A percentile compares a stretch with the other conserved stretches of the same genome.
These are phyloP conservation scores for Botrytis elliptica DNA, from an alignment of 2,329 filamentous ascomycete genomes.

Conservation along the genomic window DNA sequence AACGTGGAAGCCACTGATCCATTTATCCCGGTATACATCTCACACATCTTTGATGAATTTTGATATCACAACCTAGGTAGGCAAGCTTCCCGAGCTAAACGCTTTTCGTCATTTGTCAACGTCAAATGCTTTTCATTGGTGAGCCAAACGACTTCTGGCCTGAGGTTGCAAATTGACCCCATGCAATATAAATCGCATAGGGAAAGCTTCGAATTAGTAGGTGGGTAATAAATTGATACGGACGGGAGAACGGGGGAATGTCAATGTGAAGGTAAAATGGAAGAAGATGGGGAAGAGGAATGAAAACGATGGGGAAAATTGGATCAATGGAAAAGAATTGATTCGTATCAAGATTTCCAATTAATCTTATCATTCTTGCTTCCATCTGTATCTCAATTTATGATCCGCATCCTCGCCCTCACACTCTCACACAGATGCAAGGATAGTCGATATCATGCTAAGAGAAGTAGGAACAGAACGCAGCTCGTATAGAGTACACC, in stretches of 20 bases:
- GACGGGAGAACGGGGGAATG: background rate
- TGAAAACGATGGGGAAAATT: background rate
- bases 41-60: conserved; percentile 1
- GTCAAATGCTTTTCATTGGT: conserved; percentile 16
- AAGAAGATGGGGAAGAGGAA: background rate
- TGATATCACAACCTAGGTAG: no score
- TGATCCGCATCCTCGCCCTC: background rate
- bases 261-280: background rate
- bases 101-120: background rate
- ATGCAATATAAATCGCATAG: conserved; percentile 22
- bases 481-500: background rate
- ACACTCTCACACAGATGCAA: background rate
- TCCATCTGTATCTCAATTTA: background rate
- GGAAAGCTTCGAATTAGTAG: background rate
- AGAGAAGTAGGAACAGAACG: background rate
- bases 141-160: background rate
- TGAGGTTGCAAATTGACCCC: background rate
- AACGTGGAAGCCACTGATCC: background rate
- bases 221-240: background rate
- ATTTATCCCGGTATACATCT: background rate
- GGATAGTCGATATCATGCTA: background rate
- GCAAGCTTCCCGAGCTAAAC: background rate
- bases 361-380: background rate
- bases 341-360: background rate
- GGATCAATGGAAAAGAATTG: background rate